phyloP scores from a whole-genome alignment of 202 grass and related monocot species.

The Sporobolus alterniflorus region DNA sequence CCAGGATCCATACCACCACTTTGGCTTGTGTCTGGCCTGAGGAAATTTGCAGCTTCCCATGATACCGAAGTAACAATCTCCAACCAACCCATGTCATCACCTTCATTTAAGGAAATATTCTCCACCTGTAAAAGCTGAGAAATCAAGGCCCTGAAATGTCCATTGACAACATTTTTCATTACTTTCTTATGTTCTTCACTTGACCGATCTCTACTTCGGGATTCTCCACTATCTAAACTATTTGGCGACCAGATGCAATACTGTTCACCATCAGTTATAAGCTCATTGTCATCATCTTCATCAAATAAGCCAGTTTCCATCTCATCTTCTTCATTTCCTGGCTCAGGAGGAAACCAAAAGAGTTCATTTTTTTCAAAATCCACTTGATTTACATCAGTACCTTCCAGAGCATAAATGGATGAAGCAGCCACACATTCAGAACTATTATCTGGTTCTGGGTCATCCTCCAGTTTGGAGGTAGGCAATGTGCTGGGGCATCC shows the following conservation, averaged over 20 bases:
- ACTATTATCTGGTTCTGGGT: constrained; percentile 83
- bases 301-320: constrained; percentile 49
- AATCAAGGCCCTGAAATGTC: constrained; percentile 90
- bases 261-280: constrained; percentile 41
- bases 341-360: constrained; percentile 91
- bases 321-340: constrained; percentile 84
- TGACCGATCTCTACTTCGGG: constrained; percentile 53
- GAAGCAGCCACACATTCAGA: constrained; percentile 74
- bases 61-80: constrained; percentile 90
- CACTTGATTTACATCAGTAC: constrained; percentile 57
- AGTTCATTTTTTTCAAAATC: constrained; percentile 87
- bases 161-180: constrained; percentile 84
- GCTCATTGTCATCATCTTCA: constrained; percentile 52
- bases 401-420: constrained; percentile 83
- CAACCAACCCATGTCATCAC: constrained; percentile 77
- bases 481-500: constrained; percentile 36
- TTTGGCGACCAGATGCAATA: constrained; percentile 56
- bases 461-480: constrained; percentile 70
- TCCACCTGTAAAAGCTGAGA: constrained; percentile 86
- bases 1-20: constrained; percentile 90
- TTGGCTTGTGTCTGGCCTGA: constrained; percentile 83
- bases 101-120: constrained; percentile 69
- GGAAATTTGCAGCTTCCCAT: constrained; percentile 90
- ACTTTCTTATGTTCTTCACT: constrained; percentile 82
- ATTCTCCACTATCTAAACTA: constrained; percentile 78